These are phyloP conservation scores for Russula emetica DNA, from an alignment of 768 basidiomycete genomes.

Conservation along the genomic window DNA sequence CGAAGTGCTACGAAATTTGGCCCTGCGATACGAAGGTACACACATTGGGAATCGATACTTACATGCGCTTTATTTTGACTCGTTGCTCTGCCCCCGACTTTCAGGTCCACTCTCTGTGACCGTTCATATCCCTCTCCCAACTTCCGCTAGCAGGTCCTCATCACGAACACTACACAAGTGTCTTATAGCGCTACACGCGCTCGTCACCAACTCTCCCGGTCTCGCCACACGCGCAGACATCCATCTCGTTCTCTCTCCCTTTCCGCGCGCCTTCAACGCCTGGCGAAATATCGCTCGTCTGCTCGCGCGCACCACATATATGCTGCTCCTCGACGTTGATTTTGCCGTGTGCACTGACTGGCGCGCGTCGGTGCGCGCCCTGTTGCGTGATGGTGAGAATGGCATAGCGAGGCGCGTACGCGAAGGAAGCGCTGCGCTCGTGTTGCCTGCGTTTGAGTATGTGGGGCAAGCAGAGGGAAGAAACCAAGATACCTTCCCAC, in stretches of 20 bases:
- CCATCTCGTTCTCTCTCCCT: constrained; percentile 78
- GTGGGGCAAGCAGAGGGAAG: constrained; percentile 58
- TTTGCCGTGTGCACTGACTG: constrained; percentile 84
- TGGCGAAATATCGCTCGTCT: constrained; percentile 86
- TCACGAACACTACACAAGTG: constrained; percentile 37
- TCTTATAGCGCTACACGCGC: constrained; percentile 57
- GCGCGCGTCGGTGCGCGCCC: constrained; percentile 46
- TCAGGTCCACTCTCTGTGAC: constrained; percentile 82
- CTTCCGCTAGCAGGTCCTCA: constrained; percentile 36
- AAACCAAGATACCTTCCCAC: constrained; percentile 57
- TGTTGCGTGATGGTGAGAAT: constrained; percentile 16
- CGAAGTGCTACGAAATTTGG: constrained; percentile 65
- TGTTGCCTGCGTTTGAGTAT: constrained; percentile 85
- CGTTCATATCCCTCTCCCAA: constrained; percentile 61
- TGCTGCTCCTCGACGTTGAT: constrained; percentile 92
- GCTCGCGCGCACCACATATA: constrained; percentile 76
- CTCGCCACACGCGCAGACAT: constrained; percentile 75
- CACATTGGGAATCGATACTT: background rate
- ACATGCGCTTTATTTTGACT: background rate
- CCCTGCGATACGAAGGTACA: constrained; percentile 69
- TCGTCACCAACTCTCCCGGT: constrained; percentile 61
- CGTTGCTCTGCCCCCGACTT: background rate
- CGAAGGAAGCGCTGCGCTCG: constrained; percentile 64
- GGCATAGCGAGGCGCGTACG: constrained; percentile 45
- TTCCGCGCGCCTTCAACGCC: constrained; percentile 61